phyloP scores from a whole-genome alignment of 805 yeast species.

The Wickerhamiella hasegawae region DNA sequence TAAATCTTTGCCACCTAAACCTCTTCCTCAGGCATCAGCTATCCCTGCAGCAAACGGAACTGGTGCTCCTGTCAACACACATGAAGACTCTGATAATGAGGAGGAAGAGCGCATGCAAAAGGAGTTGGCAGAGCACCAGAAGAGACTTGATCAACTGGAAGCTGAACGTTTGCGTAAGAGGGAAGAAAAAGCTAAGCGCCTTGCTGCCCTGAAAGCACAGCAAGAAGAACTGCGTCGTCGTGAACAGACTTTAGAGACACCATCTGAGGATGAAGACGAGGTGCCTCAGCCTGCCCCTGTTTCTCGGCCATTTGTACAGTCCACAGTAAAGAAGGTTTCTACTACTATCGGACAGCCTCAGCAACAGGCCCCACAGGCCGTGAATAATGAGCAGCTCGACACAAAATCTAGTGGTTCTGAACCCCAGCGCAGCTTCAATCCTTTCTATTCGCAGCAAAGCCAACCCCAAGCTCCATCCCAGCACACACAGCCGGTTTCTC shows the following conservation, averaged over 20 bases:
- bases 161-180: conserved; percentile 17
- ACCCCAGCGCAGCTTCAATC: too few species aligned
- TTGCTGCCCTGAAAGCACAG: conserved; percentile 15
- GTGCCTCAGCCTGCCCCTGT: conserved; percentile 1
- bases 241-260: conserved; percentile 15
- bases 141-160: conserved; percentile 22
- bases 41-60: too few species aligned
- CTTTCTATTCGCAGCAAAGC: too few species aligned
- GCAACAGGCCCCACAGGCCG: too few species aligned
- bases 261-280: conserved; percentile 16
- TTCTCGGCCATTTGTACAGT: not conserved
- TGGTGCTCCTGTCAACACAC: conserved; percentile 7
- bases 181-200: conserved; percentile 19
- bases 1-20: conserved; percentile 1
- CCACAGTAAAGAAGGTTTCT: not conserved
- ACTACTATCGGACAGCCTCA: conserved; percentile 4
- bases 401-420: too few species aligned
- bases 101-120: conserved; percentile 25
- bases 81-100: conserved; percentile 25
- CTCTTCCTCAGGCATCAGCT: conserved; percentile 8
- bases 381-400: too few species aligned
- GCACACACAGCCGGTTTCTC: too few species aligned
- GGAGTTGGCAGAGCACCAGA: conserved; percentile 25
- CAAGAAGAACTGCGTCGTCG: conserved; percentile 16
- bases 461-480: too few species aligned